phyloP scores from a whole-genome alignment of 495 filamentous ascomycete genomes.

The Hypoxylon rickii region DNA sequence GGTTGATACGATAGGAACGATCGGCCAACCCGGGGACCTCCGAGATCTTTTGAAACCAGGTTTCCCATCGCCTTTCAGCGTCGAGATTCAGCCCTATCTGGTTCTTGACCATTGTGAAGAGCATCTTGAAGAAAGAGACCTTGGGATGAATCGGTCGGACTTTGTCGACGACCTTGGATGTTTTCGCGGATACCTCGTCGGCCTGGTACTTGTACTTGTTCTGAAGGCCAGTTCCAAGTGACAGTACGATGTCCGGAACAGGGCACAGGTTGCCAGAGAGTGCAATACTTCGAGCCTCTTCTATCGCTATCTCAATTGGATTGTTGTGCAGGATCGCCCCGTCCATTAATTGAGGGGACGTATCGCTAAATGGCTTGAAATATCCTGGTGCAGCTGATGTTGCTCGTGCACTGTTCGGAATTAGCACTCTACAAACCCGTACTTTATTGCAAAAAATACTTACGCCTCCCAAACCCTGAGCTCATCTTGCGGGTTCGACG shows the following conservation, averaged over 20 bases:
- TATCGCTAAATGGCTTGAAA: not conserved
- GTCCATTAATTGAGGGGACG: not conserved
- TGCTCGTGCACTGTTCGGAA: not conserved
- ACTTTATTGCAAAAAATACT: too few species aligned
- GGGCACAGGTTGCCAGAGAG: not conserved
- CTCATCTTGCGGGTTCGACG: not conserved
- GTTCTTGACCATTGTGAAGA: not conserved
- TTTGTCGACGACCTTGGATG: not conserved
- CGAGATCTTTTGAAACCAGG: not conserved
- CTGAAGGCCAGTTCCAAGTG: not conserved
- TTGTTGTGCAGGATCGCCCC: not conserved
- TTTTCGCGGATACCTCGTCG: not conserved
- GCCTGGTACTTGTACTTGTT: not conserved
- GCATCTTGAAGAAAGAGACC: not conserved
- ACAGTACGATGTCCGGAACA: not conserved
- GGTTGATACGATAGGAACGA: not conserved
- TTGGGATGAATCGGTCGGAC: not conserved
- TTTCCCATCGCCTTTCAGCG: not conserved
- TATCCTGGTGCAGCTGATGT: not conserved
- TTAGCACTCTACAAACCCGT: too few species aligned
- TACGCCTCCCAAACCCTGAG: not conserved
- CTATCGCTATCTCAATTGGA: not conserved
- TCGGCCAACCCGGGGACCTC: not conserved
- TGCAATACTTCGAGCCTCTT: not conserved
- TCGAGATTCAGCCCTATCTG: not conserved